Evolutionary conservation across 2,329 filamentous ascomycete genomes (phyloP).

Genomic region (Penicillium sp.): DNA sequence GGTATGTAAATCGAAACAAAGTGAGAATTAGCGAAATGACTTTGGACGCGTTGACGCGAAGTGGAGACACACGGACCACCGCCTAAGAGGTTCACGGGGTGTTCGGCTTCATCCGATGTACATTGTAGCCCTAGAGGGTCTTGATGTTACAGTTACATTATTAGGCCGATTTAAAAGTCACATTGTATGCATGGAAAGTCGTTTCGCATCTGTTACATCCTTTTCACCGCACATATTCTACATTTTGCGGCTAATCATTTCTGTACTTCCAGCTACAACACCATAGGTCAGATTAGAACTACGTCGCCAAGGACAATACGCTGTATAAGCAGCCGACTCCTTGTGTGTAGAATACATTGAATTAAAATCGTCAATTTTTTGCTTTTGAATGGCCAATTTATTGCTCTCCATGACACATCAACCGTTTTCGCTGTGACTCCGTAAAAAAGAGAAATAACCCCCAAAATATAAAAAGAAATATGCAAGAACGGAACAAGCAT

Average conservation of each 20-base stretch:
- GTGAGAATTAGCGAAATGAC: slow-evolving; percentile 4
- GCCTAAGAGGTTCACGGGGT: slow-evolving; percentile 25
- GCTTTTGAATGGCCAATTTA: slow-evolving; percentile 9
- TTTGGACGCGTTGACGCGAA: slow-evolving; percentile 22
- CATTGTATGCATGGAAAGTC: too few relatives aligned
- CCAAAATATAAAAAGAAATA: slow-evolving; percentile 11
- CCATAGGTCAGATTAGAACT: neutral
- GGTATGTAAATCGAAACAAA: neutral
- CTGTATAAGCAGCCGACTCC: too few relatives aligned
- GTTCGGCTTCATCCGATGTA: slow-evolving; percentile 1
- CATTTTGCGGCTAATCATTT: neutral
- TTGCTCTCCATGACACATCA: slow-evolving; percentile 16
- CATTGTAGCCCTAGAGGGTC: neutral
- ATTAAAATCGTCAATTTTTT: neutral
- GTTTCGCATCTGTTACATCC: neutral
- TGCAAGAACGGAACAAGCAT: slow-evolving; percentile 8
- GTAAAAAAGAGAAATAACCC: slow-evolving; percentile 6
- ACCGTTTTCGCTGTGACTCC: slow-evolving; percentile 14
- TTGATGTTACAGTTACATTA: neutral
- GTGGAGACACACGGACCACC: slow-evolving; percentile 33
- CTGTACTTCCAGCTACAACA: neutral
- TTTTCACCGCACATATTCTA: neutral
- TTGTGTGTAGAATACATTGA: neutral
- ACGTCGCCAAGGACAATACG: neutral
- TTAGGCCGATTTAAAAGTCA: neutral